These are phyloP conservation scores for Mycena olivaceomarginata DNA, from an alignment of 768 basidiomycete genomes.

Conservation along the genomic window DNA sequence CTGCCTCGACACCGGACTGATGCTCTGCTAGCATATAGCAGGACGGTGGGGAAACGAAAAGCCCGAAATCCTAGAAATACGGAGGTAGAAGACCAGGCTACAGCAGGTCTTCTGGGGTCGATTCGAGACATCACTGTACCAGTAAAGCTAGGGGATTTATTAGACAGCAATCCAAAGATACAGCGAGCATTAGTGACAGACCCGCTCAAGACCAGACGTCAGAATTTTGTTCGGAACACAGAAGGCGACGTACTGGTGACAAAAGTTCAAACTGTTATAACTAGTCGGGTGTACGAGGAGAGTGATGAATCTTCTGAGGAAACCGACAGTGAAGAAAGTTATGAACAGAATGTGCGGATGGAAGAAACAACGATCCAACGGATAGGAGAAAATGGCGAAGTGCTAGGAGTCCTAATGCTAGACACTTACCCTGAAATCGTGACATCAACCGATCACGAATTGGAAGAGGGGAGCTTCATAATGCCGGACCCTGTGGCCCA, in stretches of 20 bases:
- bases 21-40: too few relatives aligned
- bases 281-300: background rate
- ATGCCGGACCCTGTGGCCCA: background rate
- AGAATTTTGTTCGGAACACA: background rate
- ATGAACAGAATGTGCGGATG: too few relatives aligned
- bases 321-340: too few relatives aligned
- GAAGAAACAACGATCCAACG: too few relatives aligned
- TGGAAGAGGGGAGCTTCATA: background rate
- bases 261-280: background rate
- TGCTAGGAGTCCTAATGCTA: too few relatives aligned
- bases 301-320: background rate
- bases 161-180: background rate
- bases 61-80: background rate
- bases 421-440: background rate
- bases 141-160: background rate
- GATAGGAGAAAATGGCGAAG: background rate
- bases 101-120: background rate
- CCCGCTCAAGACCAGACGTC: background rate
- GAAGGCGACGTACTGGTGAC: conserved; percentile 1
- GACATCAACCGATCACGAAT: background rate
- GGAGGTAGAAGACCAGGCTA: background rate
- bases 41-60: background rate
- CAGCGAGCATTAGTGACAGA: background rate
- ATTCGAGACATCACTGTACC: background rate
- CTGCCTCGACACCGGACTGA: background rate